phyloP scores from a whole-genome alignment of 352 stramenopile species.

The Blastocystis hominis region DNA sequence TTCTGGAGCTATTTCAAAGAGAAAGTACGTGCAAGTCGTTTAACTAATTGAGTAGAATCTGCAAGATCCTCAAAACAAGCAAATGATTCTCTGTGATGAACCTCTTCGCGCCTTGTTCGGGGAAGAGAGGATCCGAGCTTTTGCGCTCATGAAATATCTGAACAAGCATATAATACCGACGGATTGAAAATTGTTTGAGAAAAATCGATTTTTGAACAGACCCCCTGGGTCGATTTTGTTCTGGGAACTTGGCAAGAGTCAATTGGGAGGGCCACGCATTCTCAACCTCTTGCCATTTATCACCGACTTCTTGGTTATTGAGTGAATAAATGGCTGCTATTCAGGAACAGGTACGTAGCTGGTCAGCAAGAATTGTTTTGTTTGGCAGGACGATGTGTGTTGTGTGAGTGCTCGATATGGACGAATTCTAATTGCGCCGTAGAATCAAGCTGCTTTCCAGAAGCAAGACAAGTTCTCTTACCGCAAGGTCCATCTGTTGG shows the following conservation, averaged over 20 bases:
- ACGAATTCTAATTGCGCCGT: not conserved
- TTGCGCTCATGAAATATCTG: not conserved
- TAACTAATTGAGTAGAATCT: not conserved
- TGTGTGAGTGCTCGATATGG: not conserved
- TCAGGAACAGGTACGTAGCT: conserved; percentile 44
- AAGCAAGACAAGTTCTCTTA: conserved; percentile 58
- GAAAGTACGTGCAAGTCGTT: not conserved
- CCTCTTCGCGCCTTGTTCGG: not conserved
- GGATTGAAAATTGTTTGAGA: not conserved
- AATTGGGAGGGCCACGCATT: not conserved
- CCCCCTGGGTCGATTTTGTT: not conserved
- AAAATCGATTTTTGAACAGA: not conserved
- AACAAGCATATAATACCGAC: not conserved
- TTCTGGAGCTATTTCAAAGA: conserved; percentile 11
- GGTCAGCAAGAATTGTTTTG: not conserved
- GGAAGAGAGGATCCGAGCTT: not conserved
- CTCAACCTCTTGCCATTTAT: not conserved
- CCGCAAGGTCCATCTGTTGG: conserved; percentile 53
- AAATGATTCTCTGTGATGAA: not conserved
- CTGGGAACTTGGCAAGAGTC: not conserved
- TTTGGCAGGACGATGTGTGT: not conserved
- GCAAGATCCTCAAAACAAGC: not conserved
- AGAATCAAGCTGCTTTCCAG: conserved; percentile 57
- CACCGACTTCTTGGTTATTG: conserved; percentile 27
- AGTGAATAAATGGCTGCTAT: conserved; percentile 44